These are phyloP conservation scores for Acacia acuminata DNA, from an alignment of 306 rosid genomes.

Conservation along the genomic window DNA sequence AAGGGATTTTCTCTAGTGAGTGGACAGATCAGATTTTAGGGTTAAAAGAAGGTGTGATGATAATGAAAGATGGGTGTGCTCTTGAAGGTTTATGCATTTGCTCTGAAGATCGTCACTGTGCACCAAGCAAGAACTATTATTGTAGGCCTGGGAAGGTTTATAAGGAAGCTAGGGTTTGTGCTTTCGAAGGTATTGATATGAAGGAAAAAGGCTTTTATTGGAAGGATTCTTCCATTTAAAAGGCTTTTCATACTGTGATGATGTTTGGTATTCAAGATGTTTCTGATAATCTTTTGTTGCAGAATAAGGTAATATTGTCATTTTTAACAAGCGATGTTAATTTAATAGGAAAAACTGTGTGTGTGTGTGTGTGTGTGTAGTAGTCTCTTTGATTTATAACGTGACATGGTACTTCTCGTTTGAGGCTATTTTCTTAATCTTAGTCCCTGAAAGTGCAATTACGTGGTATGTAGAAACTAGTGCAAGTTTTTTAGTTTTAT, in stretches of 20 bases:
- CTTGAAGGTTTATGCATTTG: too few species aligned
- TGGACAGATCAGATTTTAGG: constrained; percentile 81
- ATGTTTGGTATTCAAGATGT: not conserved
- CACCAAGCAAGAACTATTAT: too few species aligned
- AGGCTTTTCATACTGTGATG: not conserved
- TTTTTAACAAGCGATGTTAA: not conserved
- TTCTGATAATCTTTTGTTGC: not conserved
- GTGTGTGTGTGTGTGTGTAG: too few species aligned
- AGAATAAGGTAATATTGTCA: not conserved
- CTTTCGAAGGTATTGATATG: too few species aligned
- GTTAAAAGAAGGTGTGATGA: constrained; percentile 8
- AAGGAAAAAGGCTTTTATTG: not conserved
- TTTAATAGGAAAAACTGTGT: not conserved
- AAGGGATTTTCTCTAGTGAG: constrained; percentile 65
- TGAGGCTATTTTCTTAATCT: not conserved
- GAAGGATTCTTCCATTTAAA: not conserved
- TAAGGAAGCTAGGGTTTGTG: too few species aligned
- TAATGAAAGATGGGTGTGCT: too few species aligned
- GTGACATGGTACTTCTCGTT: not conserved
- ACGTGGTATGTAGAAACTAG: not conserved
- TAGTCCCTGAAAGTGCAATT: not conserved
- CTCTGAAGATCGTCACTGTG: too few species aligned
- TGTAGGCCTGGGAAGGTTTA: too few species aligned
- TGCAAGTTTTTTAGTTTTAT: too few species aligned
- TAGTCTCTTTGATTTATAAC: not conserved